Evolutionary conservation across 2,329 filamentous ascomycete genomes (phyloP).

Genomic region (Colletotrichum neosansevieriae): DNA sequence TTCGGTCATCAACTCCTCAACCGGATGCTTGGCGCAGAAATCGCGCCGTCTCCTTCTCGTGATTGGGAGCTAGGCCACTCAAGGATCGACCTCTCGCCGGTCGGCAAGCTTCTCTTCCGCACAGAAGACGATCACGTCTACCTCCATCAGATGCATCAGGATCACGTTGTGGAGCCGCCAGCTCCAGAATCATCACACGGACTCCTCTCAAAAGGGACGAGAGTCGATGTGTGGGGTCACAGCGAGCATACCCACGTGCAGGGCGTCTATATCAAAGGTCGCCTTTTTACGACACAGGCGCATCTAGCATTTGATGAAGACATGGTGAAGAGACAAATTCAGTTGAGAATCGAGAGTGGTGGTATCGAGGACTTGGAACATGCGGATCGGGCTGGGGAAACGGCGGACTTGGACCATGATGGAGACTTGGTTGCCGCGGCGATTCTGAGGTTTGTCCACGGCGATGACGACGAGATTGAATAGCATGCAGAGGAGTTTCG

Average conservation of each 20-base stretch:
- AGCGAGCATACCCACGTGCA: constrained; percentile 77
- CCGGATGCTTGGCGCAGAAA: constrained; percentile 75
- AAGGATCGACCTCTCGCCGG: constrained; percentile 71
- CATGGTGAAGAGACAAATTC: constrained; percentile 75
- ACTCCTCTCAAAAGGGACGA: constrained; percentile 53
- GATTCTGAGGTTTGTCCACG: constrained; percentile 71
- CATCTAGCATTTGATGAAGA: constrained; percentile 81
- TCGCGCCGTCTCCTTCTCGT: constrained; percentile 72
- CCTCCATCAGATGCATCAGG: constrained; percentile 85
- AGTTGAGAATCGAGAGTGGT: constrained; percentile 66
- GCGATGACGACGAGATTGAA: constrained; percentile 58
- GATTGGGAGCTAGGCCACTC: constrained; percentile 81
- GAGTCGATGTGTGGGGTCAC: constrained; percentile 69
- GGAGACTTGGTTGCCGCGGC: constrained; percentile 74
- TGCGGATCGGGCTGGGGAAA: constrained; percentile 71
- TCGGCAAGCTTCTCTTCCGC: constrained; percentile 77
- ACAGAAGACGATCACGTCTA: constrained; percentile 61
- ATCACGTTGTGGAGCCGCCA: constrained; percentile 75
- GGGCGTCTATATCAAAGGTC: constrained; percentile 75
- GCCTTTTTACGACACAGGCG: constrained; percentile 80
- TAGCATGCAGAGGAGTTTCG: constrained; percentile 8
- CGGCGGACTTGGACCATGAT: constrained; percentile 75
- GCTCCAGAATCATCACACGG: constrained; percentile 57
- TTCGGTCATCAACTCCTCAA: constrained; percentile 86
- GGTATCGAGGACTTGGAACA: constrained; percentile 74